Evolutionary conservation across 805 yeast genomes (phyloP), one percentile per base, ranked within the genome.

Genomic region (Candida awuae): DNA sequence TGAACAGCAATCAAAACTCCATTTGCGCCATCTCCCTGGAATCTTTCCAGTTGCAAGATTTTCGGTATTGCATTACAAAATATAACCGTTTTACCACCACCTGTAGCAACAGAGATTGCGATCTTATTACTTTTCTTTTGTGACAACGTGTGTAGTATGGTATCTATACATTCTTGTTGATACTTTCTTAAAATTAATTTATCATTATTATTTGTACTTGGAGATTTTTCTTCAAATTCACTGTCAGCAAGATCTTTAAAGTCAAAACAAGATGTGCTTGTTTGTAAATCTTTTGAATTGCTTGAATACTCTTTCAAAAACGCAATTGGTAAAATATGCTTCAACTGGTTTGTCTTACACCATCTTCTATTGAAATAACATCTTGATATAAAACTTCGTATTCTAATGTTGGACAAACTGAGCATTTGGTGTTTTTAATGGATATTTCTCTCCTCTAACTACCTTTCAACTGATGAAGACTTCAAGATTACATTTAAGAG

Each of bases 21-120:
- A 29, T 47, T 41, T 3, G 41, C 34, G 41, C 65, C 67, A 22
- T 51, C 46, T 0, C 71, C 67, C 20, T 54, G 42, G 3, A 58
- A 50, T 8, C 32, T 26, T 4, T 50, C 41, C 25, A 61, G 46
- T 6, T 33, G 31, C 1, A 58, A 52, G 5, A 62, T 26, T 22
- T 61, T 52, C 0, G 74, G 69, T 3, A 82, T 71, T 30, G 81
- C 48, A 46, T 71, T 71, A 0, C 83, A 58, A 53, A 85, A 82
- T 1, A 84, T 77, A 10, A 86, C 85, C 0, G 97, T 88, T 51
- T 88, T 88, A 5, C 97, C 97, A 10, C 95, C 92, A 0, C 97
- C 97, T 0, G 97, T 90, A 12, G 96, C 95, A 28, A 88, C 58
- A 21, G 86, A 81, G 2, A 86, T 87, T 0, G 90, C 96, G 0